Evolutionary conservation across 768 basidiomycete genomes (phyloP).

Genomic region (Leccinum aurantiacum): DNA sequence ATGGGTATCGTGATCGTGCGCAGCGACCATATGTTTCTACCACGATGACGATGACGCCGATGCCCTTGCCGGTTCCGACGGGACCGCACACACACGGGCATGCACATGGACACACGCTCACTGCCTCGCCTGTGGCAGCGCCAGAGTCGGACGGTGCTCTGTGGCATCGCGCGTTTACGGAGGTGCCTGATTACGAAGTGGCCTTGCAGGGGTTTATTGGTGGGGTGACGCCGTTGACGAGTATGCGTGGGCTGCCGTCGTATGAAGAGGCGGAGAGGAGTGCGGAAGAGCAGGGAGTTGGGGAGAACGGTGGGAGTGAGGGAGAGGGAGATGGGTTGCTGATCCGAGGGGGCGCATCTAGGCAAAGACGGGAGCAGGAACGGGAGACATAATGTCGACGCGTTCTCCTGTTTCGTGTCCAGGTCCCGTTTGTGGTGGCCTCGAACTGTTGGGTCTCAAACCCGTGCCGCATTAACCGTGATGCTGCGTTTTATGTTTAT

Average conservation of each 20-base stretch:
- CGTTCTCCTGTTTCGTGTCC: not conserved
- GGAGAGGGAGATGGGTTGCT: slow-evolving; percentile 13
- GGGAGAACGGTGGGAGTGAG: no score
- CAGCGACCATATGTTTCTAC: not conserved
- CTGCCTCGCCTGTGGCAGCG: slow-evolving; percentile 2
- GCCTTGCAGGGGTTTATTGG: slow-evolving; percentile 88
- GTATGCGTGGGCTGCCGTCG: slow-evolving; percentile 75
- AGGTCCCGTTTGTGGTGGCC: not conserved
- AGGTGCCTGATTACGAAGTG: slow-evolving; percentile 83
- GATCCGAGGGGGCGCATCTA: slow-evolving; percentile 1
- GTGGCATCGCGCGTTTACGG: slow-evolving; percentile 64
- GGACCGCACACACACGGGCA: not conserved
- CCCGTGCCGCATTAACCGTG: not conserved
- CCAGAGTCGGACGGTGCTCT: slow-evolving; percentile 35
- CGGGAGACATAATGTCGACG: not conserved
- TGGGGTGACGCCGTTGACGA: slow-evolving; percentile 81
- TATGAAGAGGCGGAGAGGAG: slow-evolving; percentile 68
- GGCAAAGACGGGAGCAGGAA: not conserved
- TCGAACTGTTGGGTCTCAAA: not conserved
- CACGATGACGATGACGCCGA: not conserved
- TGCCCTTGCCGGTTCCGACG: slow-evolving; percentile 6
- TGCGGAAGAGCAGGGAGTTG: not conserved
- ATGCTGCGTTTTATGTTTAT: not conserved
- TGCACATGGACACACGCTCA: slow-evolving; percentile 1
- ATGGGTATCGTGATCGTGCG: not conserved